Evolutionary conservation across 2,329 filamentous ascomycete genomes (phyloP).

Genomic region (Botrytis paeoniae): DNA sequence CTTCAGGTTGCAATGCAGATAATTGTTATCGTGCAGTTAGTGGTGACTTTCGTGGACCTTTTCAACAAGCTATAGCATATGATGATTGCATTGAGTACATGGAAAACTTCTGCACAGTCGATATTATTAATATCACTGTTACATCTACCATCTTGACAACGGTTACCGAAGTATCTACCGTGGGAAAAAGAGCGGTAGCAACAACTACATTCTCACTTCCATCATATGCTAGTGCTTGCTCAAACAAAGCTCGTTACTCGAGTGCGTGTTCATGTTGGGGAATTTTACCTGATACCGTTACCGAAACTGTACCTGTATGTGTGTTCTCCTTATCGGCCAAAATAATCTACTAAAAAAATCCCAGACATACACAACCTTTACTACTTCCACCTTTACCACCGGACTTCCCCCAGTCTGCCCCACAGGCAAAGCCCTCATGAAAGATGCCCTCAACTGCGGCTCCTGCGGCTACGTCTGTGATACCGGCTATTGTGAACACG

Average conservation of each 20-base stretch:
- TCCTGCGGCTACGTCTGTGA: constrained; percentile 16
- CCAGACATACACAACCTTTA: constrained; percentile 12
- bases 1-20: constrained; percentile 13
- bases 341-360: neutral
- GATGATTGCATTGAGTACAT: constrained; percentile 14
- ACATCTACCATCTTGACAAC: constrained; percentile 14
- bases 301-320: neutral
- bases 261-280: constrained; percentile 22
- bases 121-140: constrained; percentile 11
- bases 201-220: constrained; percentile 15
- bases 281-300: constrained; percentile 1
- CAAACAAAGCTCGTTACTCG: constrained; percentile 12
- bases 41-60: constrained; percentile 17
- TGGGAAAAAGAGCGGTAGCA: constrained; percentile 5
- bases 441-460: constrained; percentile 14
- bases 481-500: constrained; percentile 17
- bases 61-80: constrained; percentile 14
- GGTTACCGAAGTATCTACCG: constrained; percentile 12
- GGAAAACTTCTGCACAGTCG: neutral
- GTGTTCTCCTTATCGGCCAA: neutral
- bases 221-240: constrained; percentile 18
- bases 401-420: neutral
- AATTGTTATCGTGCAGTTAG: constrained; percentile 20
- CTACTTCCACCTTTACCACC: constrained; percentile 11
- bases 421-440: constrained; percentile 12